These are phyloP conservation scores for Amorphotheca resinae DNA, from an alignment of 495 filamentous ascomycete species.

Conservation along the genomic window DNA sequence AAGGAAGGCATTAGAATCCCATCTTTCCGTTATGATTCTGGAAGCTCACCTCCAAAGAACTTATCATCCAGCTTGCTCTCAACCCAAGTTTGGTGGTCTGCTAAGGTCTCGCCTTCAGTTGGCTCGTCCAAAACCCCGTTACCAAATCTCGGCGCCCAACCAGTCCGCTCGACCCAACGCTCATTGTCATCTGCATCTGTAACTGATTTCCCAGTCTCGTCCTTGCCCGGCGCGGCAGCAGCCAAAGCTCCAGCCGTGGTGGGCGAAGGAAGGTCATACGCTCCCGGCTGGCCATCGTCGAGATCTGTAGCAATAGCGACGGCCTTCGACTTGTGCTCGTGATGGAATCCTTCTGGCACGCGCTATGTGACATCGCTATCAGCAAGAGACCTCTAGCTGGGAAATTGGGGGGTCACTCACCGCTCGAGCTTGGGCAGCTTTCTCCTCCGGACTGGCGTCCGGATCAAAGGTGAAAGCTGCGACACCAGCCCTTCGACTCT, in stretches of 20 bases:
- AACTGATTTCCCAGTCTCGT: slow-evolving; percentile 32
- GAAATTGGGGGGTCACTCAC: slow-evolving; percentile 43
- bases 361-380: slow-evolving; percentile 28
- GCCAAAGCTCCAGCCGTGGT: slow-evolving; percentile 51
- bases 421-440: slow-evolving; percentile 62
- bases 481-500: slow-evolving; percentile 63
- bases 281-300: slow-evolving; percentile 52
- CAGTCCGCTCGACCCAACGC: slow-evolving; percentile 55
- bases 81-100: slow-evolving; percentile 81
- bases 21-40: not conserved
- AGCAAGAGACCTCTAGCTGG: not conserved
- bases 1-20: slow-evolving; percentile 8
- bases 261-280: slow-evolving; percentile 69
- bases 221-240: slow-evolving; percentile 31
- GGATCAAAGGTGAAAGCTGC: slow-evolving; percentile 80
- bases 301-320: slow-evolving; percentile 64
- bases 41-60: slow-evolving; percentile 68
- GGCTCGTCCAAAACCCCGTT: slow-evolving; percentile 31
- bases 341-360: slow-evolving; percentile 50
- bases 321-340: slow-evolving; percentile 49
- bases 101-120: slow-evolving; percentile 47
- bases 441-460: slow-evolving; percentile 70
- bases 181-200: slow-evolving; percentile 44
- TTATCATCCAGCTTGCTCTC: slow-evolving; percentile 77
- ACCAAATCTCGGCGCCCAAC: slow-evolving; percentile 83